Conservation (phyloP, 73 alveolate species). For the Durusdinium trenchii region DNA sequence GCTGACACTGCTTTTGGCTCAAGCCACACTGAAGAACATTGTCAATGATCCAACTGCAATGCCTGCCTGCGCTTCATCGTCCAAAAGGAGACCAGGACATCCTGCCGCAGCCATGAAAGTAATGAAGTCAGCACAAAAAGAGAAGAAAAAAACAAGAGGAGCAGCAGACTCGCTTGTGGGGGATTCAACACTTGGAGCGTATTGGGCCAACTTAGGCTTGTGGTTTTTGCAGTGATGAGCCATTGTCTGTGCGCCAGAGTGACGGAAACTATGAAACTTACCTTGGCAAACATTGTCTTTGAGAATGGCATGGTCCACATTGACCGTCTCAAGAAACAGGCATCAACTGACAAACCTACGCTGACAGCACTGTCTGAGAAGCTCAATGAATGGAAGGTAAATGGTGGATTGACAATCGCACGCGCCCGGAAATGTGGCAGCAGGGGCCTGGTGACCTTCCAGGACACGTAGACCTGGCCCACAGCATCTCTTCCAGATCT, state of each 20-base stretch:
- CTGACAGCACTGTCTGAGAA: background rate
- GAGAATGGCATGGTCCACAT: background rate
- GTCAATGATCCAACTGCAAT: too few species aligned
- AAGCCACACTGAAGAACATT: too few species aligned
- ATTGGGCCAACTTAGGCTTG: constrained; percentile 10
- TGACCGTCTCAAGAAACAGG: background rate
- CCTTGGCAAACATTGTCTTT: background rate
- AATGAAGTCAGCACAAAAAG: background rate
- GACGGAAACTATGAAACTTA: background rate
- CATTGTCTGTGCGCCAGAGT: background rate
- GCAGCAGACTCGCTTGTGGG: constrained; percentile 4
- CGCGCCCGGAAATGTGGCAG: background rate
- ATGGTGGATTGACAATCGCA: background rate
- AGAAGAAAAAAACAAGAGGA: background rate
- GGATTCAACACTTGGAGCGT: background rate
- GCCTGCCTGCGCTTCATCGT: too few species aligned
- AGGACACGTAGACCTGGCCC: constrained; percentile 22
- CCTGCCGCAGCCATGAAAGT: background rate
- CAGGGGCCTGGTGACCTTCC: background rate
- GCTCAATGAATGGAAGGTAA: background rate
- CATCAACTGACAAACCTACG: background rate
- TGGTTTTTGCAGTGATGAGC: background rate
- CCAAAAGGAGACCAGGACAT: too few species aligned
- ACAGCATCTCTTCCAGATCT: background rate
- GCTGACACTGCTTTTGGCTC: too few species aligned